These are phyloP conservation scores for Vinca major DNA, from an alignment of 305 asterid species.

Conservation along the genomic window DNA sequence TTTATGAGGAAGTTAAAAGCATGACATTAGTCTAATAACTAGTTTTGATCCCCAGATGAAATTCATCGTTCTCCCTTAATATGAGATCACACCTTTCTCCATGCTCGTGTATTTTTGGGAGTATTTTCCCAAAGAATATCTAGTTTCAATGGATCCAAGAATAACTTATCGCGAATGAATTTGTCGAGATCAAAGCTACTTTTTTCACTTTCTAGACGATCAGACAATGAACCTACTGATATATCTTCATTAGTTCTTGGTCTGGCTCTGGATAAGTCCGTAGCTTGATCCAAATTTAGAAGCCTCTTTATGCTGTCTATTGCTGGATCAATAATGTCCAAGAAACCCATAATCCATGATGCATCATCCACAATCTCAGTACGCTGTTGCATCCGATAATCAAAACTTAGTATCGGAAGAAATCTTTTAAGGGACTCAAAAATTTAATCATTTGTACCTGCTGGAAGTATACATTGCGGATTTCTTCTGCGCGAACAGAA, in stretches of 20 bases:
- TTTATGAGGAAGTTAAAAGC: background rate
- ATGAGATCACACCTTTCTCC: constrained; percentile 6
- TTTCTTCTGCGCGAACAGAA: constrained; percentile 78
- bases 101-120: constrained; percentile 15
- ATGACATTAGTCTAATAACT: background rate
- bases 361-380: constrained; percentile 90
- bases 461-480: constrained; percentile 84
- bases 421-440: background rate
- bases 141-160: constrained; percentile 57
- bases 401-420: constrained; percentile 3
- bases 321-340: constrained; percentile 90
- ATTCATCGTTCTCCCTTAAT: background rate
- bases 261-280: constrained; percentile 14
- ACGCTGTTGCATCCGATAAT: constrained; percentile 45
- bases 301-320: constrained; percentile 73
- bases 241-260: constrained; percentile 16
- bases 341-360: constrained; percentile 92
- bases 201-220: constrained; percentile 16
- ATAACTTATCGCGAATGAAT: constrained; percentile 44
- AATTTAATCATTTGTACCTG: constrained; percentile 40
- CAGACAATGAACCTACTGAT: constrained; percentile 21
- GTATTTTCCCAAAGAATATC: constrained; percentile 36
- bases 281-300: constrained; percentile 27
- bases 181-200: constrained; percentile 55
- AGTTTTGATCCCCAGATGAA: background rate